phyloP scores from a whole-genome alignment of 202 grass and related monocot species.

The Musa balbisiana region DNA sequence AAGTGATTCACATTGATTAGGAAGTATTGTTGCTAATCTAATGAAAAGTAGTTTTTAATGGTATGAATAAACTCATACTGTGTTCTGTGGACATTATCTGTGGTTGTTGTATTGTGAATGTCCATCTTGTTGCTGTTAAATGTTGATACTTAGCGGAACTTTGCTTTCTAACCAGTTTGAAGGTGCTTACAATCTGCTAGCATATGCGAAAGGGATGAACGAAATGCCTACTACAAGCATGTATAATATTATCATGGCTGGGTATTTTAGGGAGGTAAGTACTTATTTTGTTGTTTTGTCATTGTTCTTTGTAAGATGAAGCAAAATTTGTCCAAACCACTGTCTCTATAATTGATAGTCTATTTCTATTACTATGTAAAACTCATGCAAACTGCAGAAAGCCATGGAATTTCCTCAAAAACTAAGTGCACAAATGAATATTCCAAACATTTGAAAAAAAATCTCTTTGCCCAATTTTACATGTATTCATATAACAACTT shows the following conservation, averaged over 20 bases:
- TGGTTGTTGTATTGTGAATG: neutral
- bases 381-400: no score
- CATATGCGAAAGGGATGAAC: slow-evolving; percentile 49
- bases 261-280: slow-evolving; percentile 81
- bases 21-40: no score
- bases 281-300: slow-evolving; percentile 11
- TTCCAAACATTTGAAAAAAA: no score
- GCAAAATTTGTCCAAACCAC: neutral
- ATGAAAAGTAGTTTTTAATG: no score
- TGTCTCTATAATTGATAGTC: neutral
- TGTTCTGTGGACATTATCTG: no score
- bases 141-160: neutral
- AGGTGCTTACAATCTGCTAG: slow-evolving; percentile 70
- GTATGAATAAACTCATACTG: no score
- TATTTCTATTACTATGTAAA: no score
- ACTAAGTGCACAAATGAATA: no score
- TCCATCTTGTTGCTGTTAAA: neutral
- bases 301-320: neutral
- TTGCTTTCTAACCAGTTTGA: slow-evolving; percentile 47
- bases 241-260: slow-evolving; percentile 77
- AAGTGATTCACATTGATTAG: no score
- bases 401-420: no score
- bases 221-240: slow-evolving; percentile 56
- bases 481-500: no score
- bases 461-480: no score